Conservation (phyloP, 2,329 filamentous ascomycete genomes). For the Pestalotiopsis sp. region DNA sequence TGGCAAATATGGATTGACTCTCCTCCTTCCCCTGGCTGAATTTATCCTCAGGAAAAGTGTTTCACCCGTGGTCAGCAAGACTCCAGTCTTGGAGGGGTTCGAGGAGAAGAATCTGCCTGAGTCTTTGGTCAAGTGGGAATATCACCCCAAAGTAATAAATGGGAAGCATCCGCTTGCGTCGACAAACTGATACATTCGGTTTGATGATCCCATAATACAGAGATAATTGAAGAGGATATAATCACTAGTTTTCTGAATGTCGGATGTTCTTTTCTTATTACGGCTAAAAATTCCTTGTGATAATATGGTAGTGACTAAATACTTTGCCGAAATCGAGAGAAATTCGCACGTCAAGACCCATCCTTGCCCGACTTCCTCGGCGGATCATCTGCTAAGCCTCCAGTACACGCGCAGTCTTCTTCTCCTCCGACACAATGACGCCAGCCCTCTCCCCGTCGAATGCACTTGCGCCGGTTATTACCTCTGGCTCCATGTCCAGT, state of each 20-base stretch:
- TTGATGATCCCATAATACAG: too few species aligned
- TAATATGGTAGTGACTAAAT: too few species aligned
- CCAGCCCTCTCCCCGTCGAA: neutral
- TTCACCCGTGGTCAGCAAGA: neutral
- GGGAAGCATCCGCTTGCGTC: neutral
- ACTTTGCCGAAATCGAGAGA: too few species aligned
- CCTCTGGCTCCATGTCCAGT: constrained; percentile 22
- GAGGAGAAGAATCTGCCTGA: neutral
- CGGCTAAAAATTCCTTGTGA: too few species aligned
- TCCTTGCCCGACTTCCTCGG: too few species aligned
- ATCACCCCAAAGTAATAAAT: neutral
- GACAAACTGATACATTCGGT: too few species aligned
- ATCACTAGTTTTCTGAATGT: too few species aligned
- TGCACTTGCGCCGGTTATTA: neutral
- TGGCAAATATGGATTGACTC: neutral
- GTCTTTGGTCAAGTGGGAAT: neutral
- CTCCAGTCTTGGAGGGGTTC: neutral
- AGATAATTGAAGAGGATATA: too few species aligned
- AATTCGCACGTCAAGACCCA: too few species aligned
- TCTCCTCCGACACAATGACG: neutral
- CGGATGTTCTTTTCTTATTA: too few species aligned
- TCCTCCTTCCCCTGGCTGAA: neutral
- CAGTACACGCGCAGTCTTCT: neutral
- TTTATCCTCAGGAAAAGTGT: neutral
- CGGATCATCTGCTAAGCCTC: neutral